These are phyloP conservation scores for Sequoia sempervirens DNA, from an alignment of 75 land plant genomes.

Conservation along the genomic window DNA sequence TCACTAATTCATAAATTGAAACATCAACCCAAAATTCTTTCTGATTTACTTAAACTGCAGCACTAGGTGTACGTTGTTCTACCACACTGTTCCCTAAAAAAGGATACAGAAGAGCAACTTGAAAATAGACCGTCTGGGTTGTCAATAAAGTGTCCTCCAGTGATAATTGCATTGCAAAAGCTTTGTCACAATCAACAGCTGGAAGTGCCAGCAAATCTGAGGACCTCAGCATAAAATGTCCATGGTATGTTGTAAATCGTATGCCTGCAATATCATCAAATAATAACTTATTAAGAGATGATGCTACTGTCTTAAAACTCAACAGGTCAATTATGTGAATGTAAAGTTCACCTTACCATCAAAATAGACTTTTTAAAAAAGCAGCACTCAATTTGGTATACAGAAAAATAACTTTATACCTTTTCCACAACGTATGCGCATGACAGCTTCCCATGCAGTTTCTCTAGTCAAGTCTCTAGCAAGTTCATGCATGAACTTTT, in stretches of 20 bases:
- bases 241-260: constrained; percentile 84
- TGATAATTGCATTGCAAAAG: constrained; percentile 86
- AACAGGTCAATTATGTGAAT: neutral
- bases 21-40: neutral
- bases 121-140: constrained; percentile 81
- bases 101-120: constrained; percentile 99
- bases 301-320: neutral
- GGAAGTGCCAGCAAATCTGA: constrained; percentile 96
- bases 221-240: constrained; percentile 94
- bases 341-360: neutral
- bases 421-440: constrained; percentile 98
- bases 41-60: neutral
- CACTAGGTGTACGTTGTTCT: neutral
- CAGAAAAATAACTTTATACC: constrained; percentile 34
- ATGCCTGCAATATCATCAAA: constrained; percentile 53
- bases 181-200: constrained; percentile 98
- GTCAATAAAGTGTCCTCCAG: constrained; percentile 88
- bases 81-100: neutral
- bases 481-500: constrained; percentile 79
- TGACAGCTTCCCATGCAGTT: constrained; percentile 99
- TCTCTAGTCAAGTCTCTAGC: constrained; percentile 91
- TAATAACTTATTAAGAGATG: neutral
- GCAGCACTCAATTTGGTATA: neutral
- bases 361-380: neutral
- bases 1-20: neutral